Evolutionary conservation across 163 green algal genomes (phyloP).

Genomic region (Volvox carteri): DNA sequence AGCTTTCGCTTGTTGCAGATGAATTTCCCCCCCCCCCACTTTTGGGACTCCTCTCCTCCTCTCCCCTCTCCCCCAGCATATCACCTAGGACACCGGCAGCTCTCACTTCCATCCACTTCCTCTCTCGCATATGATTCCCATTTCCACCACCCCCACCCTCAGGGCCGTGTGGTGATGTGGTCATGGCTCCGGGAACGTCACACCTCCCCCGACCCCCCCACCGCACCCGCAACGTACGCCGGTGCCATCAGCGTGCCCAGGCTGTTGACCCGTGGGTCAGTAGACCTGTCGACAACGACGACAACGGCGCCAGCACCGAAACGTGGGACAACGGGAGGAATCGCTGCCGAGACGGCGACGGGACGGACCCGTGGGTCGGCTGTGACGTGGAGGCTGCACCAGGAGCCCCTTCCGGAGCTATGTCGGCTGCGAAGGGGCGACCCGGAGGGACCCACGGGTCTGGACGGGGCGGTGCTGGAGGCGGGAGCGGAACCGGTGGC

Average conservation of each 20-base stretch:
- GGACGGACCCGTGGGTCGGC: no score
- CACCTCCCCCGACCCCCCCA: background rate
- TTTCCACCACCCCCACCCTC: background rate
- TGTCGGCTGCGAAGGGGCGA: background rate
- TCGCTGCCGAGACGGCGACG: no score
- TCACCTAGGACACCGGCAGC: no score
- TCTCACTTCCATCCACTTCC: no score
- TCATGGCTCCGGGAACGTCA: conserved; percentile 21
- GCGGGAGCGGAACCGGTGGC: background rate
- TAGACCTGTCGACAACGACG: no score
- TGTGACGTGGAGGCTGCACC: background rate
- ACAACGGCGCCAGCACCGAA: no score
- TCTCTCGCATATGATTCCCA: no score
- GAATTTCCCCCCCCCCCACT: no score
- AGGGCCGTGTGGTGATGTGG: conserved; percentile 38
- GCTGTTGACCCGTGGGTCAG: background rate
- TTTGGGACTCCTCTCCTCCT: no score
- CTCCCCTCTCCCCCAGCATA: no score
- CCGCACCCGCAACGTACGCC: conserved; percentile 13
- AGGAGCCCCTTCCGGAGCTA: conserved; percentile 33
- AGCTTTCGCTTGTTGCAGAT: no score
- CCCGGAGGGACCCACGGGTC: background rate
- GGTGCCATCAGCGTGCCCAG: conserved; percentile 33
- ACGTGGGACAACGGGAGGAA: no score
- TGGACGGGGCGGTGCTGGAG: background rate